These are phyloP conservation scores for Hemileccinum rubropunctum DNA, from an alignment of 768 basidiomycete species.

Conservation along the genomic window DNA sequence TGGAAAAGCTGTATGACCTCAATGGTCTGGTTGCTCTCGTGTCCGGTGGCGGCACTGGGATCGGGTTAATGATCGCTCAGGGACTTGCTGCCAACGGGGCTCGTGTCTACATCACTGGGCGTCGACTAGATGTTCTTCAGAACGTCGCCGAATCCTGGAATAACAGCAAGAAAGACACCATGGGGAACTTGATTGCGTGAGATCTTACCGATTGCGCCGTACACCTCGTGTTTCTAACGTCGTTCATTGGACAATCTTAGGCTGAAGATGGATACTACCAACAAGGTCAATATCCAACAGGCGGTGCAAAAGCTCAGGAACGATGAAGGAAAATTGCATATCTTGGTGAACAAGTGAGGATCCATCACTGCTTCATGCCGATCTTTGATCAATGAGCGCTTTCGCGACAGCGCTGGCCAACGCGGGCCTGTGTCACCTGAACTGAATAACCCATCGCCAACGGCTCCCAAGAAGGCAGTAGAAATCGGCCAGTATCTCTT, in stretches of 20 bases:
- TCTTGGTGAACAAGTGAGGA: constrained; percentile 79
- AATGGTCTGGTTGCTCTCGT: constrained; percentile 53
- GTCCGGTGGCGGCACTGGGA: constrained; percentile 50
- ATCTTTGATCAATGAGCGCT: constrained; percentile 1
- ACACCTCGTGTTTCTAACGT: not conserved
- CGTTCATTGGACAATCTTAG: constrained; percentile 31
- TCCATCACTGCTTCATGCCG: not conserved
- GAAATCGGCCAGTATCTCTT: constrained; percentile 70
- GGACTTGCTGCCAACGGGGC: constrained; percentile 78
- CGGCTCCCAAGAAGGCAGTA: constrained; percentile 60
- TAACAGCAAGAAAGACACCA: constrained; percentile 30
- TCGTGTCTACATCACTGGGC: constrained; percentile 76
- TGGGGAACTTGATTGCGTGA: constrained; percentile 60
- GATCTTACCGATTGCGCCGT: constrained; percentile 16
- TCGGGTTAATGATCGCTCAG: constrained; percentile 63
- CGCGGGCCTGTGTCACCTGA: constrained; percentile 60
- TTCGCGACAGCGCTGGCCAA: constrained; percentile 65
- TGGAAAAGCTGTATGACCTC: constrained; percentile 45
- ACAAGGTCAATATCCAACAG: constrained; percentile 59
- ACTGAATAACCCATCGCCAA: constrained; percentile 52
- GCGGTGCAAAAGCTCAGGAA: constrained; percentile 40
- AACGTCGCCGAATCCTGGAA: constrained; percentile 51
- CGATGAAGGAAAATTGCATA: constrained; percentile 66
- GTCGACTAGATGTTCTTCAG: constrained; percentile 64
- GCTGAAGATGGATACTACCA: constrained; percentile 68